Evolutionary conservation across 2,329 filamentous ascomycete genomes (phyloP), one percentile per base, ranked within the genome.

Genomic region (Fusarium veterinarium): DNA sequence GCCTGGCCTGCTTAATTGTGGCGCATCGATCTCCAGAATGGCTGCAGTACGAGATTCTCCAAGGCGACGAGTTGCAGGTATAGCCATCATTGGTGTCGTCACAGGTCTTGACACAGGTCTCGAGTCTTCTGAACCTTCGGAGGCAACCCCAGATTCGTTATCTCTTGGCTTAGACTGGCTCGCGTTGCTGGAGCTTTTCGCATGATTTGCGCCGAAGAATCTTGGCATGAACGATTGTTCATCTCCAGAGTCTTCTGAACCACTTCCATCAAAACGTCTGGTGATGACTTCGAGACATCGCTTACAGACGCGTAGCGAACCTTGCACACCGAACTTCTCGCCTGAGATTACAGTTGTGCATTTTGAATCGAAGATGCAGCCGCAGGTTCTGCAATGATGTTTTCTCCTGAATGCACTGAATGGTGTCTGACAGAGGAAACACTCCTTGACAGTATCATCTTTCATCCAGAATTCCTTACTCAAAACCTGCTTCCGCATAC

Each of bases 401-500:
- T 99, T 99, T 73, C 96, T 91, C 66, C 96, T 90, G 79, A 98
- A 98, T 3, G 95, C 96, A 1, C 94, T 95, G 79, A 99, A 99
- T 4, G 93, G 89, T 65, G 94, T 92, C 48, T 94, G 94, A 77
- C 96, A 99, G 48, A 94, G 90, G 80, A 98, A 99, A 79, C 96
- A 99, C 77, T 98, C 95, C 80, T 97, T 98, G 67, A 95, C 97
- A 71, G 97, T 98, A 79, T 98, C 96, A 79, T 99, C 96, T 67
- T 95, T 93, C 96, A 99, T 99, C 96, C 95, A 98, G 76, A 97
- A 98, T 75, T 98, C 95, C 78, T 95, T 96, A 80, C 93, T 97
- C 49, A 98, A 84, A 12, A 99, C 91, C 78, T 95, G 95, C 77
- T 94, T 93, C 70, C 92, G 91, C 86, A 97, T 92, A 75, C 93